Conservation (phyloP, 805 yeast species). For the Zygosaccharomyces kombuchaensis region DNA sequence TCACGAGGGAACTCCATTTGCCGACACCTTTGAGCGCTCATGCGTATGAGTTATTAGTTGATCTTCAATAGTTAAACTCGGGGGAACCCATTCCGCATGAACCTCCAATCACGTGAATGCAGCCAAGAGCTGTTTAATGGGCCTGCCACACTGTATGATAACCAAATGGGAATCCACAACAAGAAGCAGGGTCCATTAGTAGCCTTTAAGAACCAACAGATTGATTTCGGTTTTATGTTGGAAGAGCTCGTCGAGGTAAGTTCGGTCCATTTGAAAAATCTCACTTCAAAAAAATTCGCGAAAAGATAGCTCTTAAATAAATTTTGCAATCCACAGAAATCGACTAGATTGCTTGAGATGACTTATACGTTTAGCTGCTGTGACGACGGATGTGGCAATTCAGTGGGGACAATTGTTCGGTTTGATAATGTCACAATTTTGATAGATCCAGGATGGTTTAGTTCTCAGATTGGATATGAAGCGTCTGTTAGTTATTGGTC, state of each 20-base stretch:
- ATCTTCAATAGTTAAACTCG: not conserved
- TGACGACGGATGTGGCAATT: constrained; percentile 27
- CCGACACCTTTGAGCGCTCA: not conserved
- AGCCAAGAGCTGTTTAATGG: not conserved
- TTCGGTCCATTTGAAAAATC: not conserved
- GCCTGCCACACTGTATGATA: not conserved
- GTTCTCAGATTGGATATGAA: constrained; percentile 38
- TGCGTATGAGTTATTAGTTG: not conserved
- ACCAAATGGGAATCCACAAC: not conserved
- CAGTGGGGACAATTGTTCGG: constrained; percentile 46
- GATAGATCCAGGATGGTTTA: constrained; percentile 78
- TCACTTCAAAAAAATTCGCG: not conserved
- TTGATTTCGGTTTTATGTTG: no score
- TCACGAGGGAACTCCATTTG: constrained; percentile 26
- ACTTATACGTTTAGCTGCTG: constrained; percentile 25
- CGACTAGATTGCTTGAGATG: constrained; percentile 12
- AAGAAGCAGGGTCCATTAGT: no score
- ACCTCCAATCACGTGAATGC: not conserved
- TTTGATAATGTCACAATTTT: constrained; percentile 56
- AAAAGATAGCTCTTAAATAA: not conserved
- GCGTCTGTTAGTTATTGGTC: constrained; percentile 37
- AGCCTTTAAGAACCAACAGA: no score
- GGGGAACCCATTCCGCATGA: not conserved
- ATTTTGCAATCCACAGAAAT: not conserved
- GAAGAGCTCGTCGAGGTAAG: no score